phyloP scores from a whole-genome alignment of 2,329 filamentous ascomycete species.

The Epichloe sylvatica region DNA sequence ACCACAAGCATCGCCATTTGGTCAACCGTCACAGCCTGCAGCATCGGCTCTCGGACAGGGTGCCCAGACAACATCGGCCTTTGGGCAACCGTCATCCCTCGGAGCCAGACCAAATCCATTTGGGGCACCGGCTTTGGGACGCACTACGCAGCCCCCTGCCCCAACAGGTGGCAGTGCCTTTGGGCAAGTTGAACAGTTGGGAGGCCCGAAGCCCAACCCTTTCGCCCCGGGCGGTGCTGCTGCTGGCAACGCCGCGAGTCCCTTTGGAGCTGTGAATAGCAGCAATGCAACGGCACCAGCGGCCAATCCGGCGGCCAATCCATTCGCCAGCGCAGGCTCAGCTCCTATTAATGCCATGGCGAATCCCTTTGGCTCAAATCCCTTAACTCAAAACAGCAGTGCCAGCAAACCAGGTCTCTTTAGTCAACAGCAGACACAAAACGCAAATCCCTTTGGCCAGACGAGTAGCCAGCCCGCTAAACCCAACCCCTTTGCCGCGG shows the following conservation, averaged over 20 bases:
- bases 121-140: conserved; percentile 20
- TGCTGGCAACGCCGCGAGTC: conserved; percentile 8
- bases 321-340: conserved; percentile 12
- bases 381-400: background rate
- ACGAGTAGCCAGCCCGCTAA: conserved; percentile 1
- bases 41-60: conserved; percentile 28
- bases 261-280: conserved; percentile 13
- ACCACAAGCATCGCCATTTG: conserved; percentile 21
- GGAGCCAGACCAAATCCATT: conserved; percentile 23
- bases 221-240: conserved; percentile 15
- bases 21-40: conserved; percentile 26
- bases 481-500: conserved; percentile 16
- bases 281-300: conserved; percentile 9
- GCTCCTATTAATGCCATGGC: background rate
- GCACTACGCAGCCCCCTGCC: conserved; percentile 17
- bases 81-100: conserved; percentile 27
- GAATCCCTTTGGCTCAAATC: conserved; percentile 16
- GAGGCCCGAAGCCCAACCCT: conserved; percentile 25
- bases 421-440: conserved; percentile 2
- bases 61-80: conserved; percentile 19
- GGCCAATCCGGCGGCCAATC: conserved; percentile 12
- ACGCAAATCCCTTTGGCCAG: conserved; percentile 13
- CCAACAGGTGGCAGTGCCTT: conserved; percentile 10
- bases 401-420: conserved; percentile 10
- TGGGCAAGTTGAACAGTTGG: conserved; percentile 23